Evolutionary conservation across 305 asterid species (phyloP).

Genomic region (Plantago rigida): DNA sequence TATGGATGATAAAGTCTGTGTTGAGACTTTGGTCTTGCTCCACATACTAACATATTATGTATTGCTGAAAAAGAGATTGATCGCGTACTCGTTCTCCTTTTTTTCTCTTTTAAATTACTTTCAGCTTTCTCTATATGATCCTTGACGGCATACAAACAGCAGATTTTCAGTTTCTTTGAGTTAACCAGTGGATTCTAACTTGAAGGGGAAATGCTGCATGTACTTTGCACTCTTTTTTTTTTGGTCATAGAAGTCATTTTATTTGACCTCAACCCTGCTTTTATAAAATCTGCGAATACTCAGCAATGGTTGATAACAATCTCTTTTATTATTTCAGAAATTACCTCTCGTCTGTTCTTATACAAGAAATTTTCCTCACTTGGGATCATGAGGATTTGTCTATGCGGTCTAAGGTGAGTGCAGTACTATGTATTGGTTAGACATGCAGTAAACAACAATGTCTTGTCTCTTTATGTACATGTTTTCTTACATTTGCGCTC

Average conservation of each 20-base stretch:
- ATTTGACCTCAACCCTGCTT: constrained; percentile 8
- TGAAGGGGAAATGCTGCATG: constrained; percentile 10
- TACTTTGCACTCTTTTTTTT: constrained; percentile 12
- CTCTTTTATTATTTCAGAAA: constrained; percentile 49
- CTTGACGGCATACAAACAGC: background rate
- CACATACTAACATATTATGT: too few species aligned
- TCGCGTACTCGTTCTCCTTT: too few species aligned
- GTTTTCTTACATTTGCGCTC: constrained; percentile 12
- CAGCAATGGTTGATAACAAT: constrained; percentile 20
- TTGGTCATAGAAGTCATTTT: constrained; percentile 8
- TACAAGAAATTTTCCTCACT: constrained; percentile 95
- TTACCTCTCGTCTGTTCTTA: constrained; percentile 83
- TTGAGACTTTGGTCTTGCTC: background rate
- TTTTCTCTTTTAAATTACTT: too few species aligned
- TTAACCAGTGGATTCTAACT: background rate
- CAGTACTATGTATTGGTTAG: constrained; percentile 18
- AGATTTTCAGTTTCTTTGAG: background rate
- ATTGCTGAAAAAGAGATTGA: too few species aligned
- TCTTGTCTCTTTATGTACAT: constrained; percentile 15
- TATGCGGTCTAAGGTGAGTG: constrained; percentile 86
- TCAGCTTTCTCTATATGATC: background rate
- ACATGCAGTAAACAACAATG: constrained; percentile 10
- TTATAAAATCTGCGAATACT: constrained; percentile 21
- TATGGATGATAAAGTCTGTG: background rate
- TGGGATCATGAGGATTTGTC: constrained; percentile 98